phyloP scores from a whole-genome alignment of 768 basidiomycete species.

The Gymnopilus junonius region DNA sequence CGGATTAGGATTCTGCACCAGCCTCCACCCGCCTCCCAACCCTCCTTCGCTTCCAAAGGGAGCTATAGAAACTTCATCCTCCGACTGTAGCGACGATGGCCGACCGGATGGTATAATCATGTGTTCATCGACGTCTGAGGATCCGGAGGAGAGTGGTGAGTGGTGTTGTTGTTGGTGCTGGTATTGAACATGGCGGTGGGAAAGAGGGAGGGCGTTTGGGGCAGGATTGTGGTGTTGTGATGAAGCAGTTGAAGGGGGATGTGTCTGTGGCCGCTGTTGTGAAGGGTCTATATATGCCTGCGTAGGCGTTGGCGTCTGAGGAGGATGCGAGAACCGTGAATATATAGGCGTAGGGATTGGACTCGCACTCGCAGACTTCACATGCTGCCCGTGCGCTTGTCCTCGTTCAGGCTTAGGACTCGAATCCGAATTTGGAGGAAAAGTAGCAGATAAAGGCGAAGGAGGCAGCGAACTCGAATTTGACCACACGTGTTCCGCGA shows the following conservation, averaged over 20 bases:
- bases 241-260: neutral
- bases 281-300: constrained; percentile 1
- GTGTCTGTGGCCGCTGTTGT: neutral
- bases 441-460: constrained; percentile 9
- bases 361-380: neutral
- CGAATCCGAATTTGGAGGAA: neutral
- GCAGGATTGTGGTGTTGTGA: neutral
- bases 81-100: constrained; percentile 33
- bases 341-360: constrained; percentile 8
- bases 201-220: neutral
- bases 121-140: constrained; percentile 50
- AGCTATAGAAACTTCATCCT: constrained; percentile 46
- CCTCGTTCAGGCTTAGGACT: neutral
- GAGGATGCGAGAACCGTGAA: constrained; percentile 11
- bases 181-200: neutral
- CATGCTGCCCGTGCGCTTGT: neutral
- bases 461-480: constrained; percentile 12
- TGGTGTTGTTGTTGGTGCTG: neutral
- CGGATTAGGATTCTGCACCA: constrained; percentile 29
- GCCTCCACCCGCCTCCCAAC: constrained; percentile 56
- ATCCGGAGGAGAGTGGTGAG: constrained; percentile 19
- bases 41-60: constrained; percentile 16
- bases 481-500: constrained; percentile 10
- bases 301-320: constrained; percentile 3
- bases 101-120: constrained; percentile 35